These are phyloP conservation scores for Monosporascus sp. DNA, from an alignment of 2,329 filamentous ascomycete genomes.

Conservation along the genomic window DNA sequence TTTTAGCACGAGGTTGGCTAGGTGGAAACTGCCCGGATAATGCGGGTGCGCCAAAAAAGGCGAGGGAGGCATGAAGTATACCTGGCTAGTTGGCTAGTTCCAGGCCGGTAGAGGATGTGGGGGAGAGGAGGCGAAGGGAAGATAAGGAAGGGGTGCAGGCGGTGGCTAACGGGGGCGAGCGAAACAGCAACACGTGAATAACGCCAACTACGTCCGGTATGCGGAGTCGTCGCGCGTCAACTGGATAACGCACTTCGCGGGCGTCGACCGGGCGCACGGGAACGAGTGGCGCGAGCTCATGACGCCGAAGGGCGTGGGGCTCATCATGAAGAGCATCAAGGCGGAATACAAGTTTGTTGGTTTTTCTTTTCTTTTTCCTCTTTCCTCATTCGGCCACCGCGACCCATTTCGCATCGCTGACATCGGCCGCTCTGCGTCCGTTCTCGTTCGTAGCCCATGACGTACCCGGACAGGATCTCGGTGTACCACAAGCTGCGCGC, in stretches of 20 bases:
- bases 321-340: conserved; percentile 76
- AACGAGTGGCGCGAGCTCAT: conserved; percentile 65
- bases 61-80: conserved; percentile 33
- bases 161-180: conserved; percentile 28
- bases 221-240: conserved; percentile 78
- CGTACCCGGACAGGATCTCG: conserved; percentile 74
- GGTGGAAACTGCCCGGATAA: conserved; percentile 30
- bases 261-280: conserved; percentile 56
- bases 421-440: background rate
- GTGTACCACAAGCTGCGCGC: conserved; percentile 73
- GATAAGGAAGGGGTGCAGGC: conserved; percentile 3
- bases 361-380: conserved; percentile 10
- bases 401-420: background rate
- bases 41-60: too few species aligned
- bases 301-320: conserved; percentile 59
- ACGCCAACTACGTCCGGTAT: conserved; percentile 77
- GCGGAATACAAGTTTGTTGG: conserved; percentile 85
- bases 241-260: conserved; percentile 68
- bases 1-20: background rate
- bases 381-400: background rate
- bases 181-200: conserved; percentile 68
- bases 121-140: conserved; percentile 16
- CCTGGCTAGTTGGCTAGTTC: too few species aligned
- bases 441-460: conserved; percentile 64
- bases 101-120: conserved; percentile 3